phyloP scores from a whole-genome alignment of 768 basidiomycete species.

The Chiua virens region DNA sequence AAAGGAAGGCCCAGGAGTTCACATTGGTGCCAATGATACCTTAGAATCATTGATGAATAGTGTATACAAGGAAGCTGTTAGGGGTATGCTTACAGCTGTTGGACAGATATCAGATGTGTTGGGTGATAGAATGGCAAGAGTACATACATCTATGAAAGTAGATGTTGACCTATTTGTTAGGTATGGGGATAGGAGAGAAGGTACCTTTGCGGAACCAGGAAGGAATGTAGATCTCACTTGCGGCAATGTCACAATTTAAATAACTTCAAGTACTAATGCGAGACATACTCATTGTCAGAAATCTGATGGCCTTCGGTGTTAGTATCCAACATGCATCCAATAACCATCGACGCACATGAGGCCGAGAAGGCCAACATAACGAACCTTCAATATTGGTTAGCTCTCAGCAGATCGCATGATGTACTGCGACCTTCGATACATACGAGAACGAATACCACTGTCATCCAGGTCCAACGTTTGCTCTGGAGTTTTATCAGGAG shows the following conservation, averaged over 20 bases:
- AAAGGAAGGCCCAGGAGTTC: not conserved
- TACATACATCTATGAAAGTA: not conserved
- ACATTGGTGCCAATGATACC: not conserved
- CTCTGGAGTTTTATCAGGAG: no score
- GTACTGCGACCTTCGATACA: no score
- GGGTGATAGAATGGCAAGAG: not conserved
- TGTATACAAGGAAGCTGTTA: not conserved
- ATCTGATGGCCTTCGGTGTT: not conserved
- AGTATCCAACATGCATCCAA: no score
- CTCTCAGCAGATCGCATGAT: no score
- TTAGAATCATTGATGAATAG: not conserved
- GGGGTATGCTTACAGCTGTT: slow-evolving; percentile 3
- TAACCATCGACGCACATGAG: not conserved
- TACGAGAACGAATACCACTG: no score
- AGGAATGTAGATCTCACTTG: slow-evolving; percentile 6
- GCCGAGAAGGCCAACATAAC: slow-evolving; percentile 3
- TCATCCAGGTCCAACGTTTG: no score
- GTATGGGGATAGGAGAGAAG: not conserved
- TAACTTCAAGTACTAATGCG: not conserved
- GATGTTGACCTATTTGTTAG: not conserved
- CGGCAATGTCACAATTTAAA: not conserved
- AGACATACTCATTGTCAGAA: not conserved
- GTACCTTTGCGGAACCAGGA: not conserved
- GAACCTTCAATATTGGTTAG: slow-evolving; percentile 1
- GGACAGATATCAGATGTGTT: not conserved